These are phyloP conservation scores for Podila minutissima DNA, from an alignment of 192 early-diverging fungal species.

Conservation along the genomic window DNA sequence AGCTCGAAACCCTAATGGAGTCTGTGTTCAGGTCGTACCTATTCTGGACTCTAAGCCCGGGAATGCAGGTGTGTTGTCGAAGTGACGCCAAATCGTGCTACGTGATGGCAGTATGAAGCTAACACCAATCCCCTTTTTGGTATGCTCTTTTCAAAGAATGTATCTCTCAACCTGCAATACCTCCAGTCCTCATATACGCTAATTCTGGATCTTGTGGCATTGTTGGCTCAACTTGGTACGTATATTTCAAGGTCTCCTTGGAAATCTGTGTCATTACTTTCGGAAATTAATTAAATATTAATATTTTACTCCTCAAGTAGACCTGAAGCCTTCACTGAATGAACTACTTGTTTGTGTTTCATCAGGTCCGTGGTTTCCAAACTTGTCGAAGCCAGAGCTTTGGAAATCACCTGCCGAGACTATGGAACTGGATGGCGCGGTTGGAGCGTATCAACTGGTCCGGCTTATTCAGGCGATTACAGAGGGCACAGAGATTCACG, in stretches of 20 bases:
- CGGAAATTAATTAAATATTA: not conserved
- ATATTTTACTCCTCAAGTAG: not conserved
- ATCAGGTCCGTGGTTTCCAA: slow-evolving; percentile 39
- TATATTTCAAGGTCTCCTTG: not conserved
- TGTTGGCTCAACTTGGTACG: slow-evolving; percentile 2
- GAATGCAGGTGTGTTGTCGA: slow-evolving; percentile 31
- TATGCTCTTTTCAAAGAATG: slow-evolving; percentile 9
- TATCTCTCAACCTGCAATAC: slow-evolving; percentile 15
- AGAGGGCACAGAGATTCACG: slow-evolving; percentile 27
- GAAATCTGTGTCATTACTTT: not conserved
- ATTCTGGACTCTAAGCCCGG: slow-evolving; percentile 41
- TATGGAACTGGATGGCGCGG: slow-evolving; percentile 6
- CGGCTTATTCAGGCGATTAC: slow-evolving; percentile 1
- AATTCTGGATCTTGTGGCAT: slow-evolving; percentile 30
- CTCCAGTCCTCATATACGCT: slow-evolving; percentile 31
- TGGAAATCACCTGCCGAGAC: slow-evolving; percentile 8
- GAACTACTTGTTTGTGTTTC: slow-evolving; percentile 29
- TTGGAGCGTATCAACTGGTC: slow-evolving; percentile 15
- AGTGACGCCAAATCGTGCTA: not conserved
- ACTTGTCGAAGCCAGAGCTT: slow-evolving; percentile 15
- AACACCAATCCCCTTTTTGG: not conserved
- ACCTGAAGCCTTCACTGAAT: slow-evolving; percentile 7
- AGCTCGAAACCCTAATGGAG: slow-evolving; percentile 8
- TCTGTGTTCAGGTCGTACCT: slow-evolving; percentile 28
- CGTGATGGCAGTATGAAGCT: not conserved